Conservation (phyloP, 1,284 basidiomycete genomes). For the Flammula alnicola region DNA sequence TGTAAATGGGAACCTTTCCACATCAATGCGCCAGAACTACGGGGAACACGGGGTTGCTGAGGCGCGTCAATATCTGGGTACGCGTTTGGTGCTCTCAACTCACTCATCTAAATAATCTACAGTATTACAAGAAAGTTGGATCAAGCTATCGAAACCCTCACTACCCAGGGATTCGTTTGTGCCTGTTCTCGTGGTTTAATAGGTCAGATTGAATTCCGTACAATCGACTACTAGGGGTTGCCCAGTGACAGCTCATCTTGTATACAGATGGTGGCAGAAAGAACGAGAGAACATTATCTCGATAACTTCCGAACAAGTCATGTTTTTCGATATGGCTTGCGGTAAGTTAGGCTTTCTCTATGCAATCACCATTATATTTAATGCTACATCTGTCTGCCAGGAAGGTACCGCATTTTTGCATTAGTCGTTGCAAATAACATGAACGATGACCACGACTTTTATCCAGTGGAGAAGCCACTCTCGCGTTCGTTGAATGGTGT, state of each 20-base stretch:
- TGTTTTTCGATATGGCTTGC: slow-evolving; percentile 45
- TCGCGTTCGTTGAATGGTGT: slow-evolving; percentile 43
- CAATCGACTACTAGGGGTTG: no score
- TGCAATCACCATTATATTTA: background rate
- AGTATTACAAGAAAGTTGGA: slow-evolving; percentile 56
- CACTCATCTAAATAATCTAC: background rate
- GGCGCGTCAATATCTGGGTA: slow-evolving; percentile 40
- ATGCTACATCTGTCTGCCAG: slow-evolving; percentile 21
- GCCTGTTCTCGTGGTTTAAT: slow-evolving; percentile 57
- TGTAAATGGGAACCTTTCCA: slow-evolving; percentile 53
- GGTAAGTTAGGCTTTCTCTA: slow-evolving; percentile 27
- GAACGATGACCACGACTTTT: slow-evolving; percentile 1
- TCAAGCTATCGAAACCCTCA: slow-evolving; percentile 75
- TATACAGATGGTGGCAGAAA: slow-evolving; percentile 42
- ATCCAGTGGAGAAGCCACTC: slow-evolving; percentile 42
- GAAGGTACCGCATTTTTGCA: slow-evolving; percentile 31
- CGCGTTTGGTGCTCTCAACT: background rate
- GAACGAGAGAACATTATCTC: slow-evolving; percentile 25
- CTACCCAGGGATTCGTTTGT: slow-evolving; percentile 67
- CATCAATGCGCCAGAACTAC: slow-evolving; percentile 75
- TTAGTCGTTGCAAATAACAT: background rate
- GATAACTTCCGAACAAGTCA: slow-evolving; percentile 20
- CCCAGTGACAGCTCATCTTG: no score
- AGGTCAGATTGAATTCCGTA: slow-evolving; percentile 34
- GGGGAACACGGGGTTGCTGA: slow-evolving; percentile 67